Conservation (phyloP, 2,329 filamentous ascomycete species). For the Penicillium sp. region DNA sequence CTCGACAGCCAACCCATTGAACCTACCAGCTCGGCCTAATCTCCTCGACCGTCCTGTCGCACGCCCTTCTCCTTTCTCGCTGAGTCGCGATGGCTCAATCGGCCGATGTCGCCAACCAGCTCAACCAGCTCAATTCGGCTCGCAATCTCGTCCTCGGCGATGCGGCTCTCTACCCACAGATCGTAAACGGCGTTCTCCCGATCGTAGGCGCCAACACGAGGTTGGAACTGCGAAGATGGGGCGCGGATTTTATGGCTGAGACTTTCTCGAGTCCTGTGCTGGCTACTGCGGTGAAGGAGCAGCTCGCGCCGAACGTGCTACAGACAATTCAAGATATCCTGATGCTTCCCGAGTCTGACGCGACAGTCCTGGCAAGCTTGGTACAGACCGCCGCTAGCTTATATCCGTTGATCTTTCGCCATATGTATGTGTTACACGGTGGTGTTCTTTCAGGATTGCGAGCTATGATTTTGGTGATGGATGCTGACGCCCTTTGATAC, state of each 20-base stretch:
- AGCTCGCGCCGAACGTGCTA: conserved; percentile 69
- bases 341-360: conserved; percentile 69
- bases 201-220: conserved; percentile 72
- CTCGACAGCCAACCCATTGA: conserved; percentile 6
- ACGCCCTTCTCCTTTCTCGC: conserved; percentile 7
- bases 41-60: conserved; percentile 3
- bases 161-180: conserved; percentile 81
- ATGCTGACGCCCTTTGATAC: conserved; percentile 33
- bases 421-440: conserved; percentile 64
- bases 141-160: conserved; percentile 85
- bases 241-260: conserved; percentile 90
- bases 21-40: conserved; percentile 1
- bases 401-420: conserved; percentile 85
- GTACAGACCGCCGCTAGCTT: conserved; percentile 88
- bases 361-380: conserved; percentile 74
- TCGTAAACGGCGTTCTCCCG: conserved; percentile 87
- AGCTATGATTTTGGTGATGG: neutral
- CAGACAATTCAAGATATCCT: conserved; percentile 68
- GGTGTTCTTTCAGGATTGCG: neutral
- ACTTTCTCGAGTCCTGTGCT: conserved; percentile 91
- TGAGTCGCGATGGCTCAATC: conserved; percentile 50
- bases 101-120: conserved; percentile 63
- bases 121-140: conserved; percentile 83
- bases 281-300: conserved; percentile 71
- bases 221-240: conserved; percentile 88